These are phyloP conservation scores for Phycomyces blakesleeanus DNA, from an alignment of 192 early-diverging fungal genomes.

Conservation along the genomic window DNA sequence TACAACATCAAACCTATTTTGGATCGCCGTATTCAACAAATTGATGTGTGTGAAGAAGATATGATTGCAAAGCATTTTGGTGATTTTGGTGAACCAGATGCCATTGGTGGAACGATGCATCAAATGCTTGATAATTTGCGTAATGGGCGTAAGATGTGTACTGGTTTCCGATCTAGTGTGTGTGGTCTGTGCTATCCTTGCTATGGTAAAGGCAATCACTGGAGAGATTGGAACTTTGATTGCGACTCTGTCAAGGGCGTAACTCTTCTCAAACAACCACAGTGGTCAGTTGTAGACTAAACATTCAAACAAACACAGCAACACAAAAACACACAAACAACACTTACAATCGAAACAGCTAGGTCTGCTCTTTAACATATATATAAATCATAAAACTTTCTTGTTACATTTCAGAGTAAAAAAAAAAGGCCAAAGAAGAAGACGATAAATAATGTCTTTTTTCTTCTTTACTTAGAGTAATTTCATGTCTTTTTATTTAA, in stretches of 20 bases:
- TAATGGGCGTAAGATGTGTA: constrained; percentile 39
- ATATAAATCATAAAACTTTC: too few species aligned
- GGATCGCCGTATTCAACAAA: constrained; percentile 56
- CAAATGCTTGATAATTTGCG: constrained; percentile 52
- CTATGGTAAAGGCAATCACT: constrained; percentile 44
- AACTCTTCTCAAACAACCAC: constrained; percentile 37
- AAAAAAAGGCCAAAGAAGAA: too few species aligned
- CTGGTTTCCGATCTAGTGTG: constrained; percentile 46
- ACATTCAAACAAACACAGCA: neutral
- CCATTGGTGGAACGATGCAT: constrained; percentile 46
- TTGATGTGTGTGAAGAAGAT: constrained; percentile 59
- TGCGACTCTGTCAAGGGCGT: constrained; percentile 53
- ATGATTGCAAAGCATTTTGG: constrained; percentile 63
- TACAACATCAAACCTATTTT: constrained; percentile 57
- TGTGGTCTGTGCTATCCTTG: constrained; percentile 61
- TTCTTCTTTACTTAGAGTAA: too few species aligned
- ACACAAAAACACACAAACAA: too few species aligned
- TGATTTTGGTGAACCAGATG: constrained; percentile 31
- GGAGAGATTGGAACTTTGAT: constrained; percentile 52
- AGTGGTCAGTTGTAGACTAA: constrained; percentile 11
- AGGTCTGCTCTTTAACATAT: too few species aligned
- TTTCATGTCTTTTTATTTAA: too few species aligned
- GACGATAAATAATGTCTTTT: too few species aligned
- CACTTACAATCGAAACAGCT: too few species aligned
- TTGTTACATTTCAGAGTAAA: too few species aligned